phyloP scores from a whole-genome alignment of 768 basidiomycete species.

The Naganishia friedmannii region DNA sequence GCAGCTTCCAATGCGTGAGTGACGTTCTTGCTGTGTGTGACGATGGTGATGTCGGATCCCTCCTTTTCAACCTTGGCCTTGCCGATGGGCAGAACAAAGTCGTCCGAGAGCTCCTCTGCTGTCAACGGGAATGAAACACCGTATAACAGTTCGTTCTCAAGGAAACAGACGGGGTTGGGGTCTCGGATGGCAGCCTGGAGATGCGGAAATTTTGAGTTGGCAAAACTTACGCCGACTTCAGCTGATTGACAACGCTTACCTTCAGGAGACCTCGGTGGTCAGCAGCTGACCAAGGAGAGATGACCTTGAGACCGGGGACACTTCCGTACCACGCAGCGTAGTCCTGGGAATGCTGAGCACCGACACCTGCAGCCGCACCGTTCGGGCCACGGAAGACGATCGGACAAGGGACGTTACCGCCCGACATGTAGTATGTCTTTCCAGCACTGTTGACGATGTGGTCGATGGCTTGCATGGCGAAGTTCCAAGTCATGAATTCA shows the following conservation, averaged over 20 bases:
- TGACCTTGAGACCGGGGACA: conserved; percentile 93
- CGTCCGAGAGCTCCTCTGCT: conserved; percentile 86
- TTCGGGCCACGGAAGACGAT: conserved; percentile 99
- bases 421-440: conserved; percentile 99
- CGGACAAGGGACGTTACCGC: conserved; percentile 95
- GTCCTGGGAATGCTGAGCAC: conserved; percentile 94
- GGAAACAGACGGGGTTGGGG: conserved; percentile 96
- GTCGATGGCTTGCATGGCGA: conserved; percentile 97
- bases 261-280: conserved; percentile 98
- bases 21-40: conserved; percentile 98
- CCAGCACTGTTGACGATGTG: conserved; percentile 99
- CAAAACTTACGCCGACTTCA: not conserved
- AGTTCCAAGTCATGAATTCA: conserved; percentile 99
- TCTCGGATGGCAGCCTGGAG: conserved; percentile 91
- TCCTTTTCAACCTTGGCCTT: conserved; percentile 94
- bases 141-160: conserved; percentile 99
- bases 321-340: conserved; percentile 78
- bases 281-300: conserved; percentile 96
- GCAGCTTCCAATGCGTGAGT: conserved; percentile 92
- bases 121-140: conserved; percentile 97
- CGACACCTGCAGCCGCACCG: conserved; percentile 95
- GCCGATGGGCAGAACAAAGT: conserved; percentile 93
- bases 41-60: conserved; percentile 89
- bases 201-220: not conserved
- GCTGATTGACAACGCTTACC: conserved; percentile 55